Conservation (phyloP, 805 yeast genomes). For the Teunomyces stri region DNA sequence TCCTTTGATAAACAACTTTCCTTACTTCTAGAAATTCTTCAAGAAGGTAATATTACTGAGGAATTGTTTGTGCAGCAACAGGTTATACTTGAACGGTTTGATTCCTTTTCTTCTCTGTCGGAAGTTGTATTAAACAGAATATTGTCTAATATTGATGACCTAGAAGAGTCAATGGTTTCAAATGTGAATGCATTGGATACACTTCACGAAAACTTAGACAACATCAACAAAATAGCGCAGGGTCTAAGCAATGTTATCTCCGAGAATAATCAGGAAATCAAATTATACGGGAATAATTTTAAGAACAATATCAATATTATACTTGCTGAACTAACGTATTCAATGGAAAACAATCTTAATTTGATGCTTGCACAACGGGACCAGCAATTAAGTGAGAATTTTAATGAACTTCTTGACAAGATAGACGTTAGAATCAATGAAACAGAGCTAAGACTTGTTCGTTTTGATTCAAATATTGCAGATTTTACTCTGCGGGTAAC, state of each 20-base stretch:
- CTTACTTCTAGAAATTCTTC: neutral
- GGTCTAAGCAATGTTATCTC: neutral
- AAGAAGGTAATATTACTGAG: neutral
- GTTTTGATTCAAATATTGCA: constrained; percentile 3
- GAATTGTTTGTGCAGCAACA: neutral
- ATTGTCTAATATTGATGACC: neutral
- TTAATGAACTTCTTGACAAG: neutral
- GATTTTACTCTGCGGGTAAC: neutral
- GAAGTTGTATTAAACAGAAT: neutral
- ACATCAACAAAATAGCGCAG: neutral
- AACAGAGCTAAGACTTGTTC: neutral
- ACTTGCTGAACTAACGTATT: neutral
- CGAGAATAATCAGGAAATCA: neutral
- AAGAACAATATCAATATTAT: neutral
- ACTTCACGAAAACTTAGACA: neutral
- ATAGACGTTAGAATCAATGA: neutral
- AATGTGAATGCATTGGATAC: neutral
- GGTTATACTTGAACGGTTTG: neutral
- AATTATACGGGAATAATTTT: neutral
- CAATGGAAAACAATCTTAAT: neutral
- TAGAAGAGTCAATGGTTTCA: neutral
- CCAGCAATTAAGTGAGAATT: neutral
- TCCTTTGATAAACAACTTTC: neutral
- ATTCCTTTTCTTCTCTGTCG: neutral
- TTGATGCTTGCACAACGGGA: neutral